Percentiles rank a stretch among this genome's conserved stretches.
phyloP scores from a whole-genome alignment of 306 rosid genomes.

The Cucumis cinereus region DNA sequence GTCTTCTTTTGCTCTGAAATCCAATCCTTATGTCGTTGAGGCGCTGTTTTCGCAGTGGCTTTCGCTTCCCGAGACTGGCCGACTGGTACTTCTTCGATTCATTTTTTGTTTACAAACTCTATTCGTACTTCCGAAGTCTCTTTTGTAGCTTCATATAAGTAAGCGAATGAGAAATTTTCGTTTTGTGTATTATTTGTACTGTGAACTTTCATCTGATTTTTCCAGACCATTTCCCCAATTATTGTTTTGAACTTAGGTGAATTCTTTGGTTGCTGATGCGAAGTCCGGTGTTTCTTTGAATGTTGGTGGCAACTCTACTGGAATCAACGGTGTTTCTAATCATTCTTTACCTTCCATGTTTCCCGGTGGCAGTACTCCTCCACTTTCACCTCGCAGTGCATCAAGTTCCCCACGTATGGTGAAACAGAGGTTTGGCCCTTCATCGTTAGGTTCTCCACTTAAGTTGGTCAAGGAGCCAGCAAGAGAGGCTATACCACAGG shows the following conservation, averaged over 20 bases:
- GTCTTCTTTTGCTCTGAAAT: slow-evolving; percentile 61
- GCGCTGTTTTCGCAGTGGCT: slow-evolving; percentile 86
- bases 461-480: slow-evolving; percentile 85
- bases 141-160: neutral
- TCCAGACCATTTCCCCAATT: neutral
- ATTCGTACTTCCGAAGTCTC: neutral
- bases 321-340: slow-evolving; percentile 57
- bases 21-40: slow-evolving; percentile 51
- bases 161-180: neutral
- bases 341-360: slow-evolving; percentile 92
- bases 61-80: slow-evolving; percentile 63
- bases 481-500: slow-evolving; percentile 95
- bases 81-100: slow-evolving; percentile 40
- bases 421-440: slow-evolving; percentile 79
- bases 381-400: slow-evolving; percentile 84
- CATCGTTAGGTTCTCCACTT: slow-evolving; percentile 81
- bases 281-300: slow-evolving; percentile 74
- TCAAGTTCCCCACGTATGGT: slow-evolving; percentile 84
- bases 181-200: neutral
- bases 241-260: slow-evolving; percentile 28
- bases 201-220: neutral
- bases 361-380: slow-evolving; percentile 97
- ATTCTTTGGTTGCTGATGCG: slow-evolving; percentile 70
- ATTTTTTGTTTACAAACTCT: neutral
- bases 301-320: slow-evolving; percentile 70